phyloP scores from a whole-genome alignment of 768 basidiomycete species.

The Lactarius indigo region DNA sequence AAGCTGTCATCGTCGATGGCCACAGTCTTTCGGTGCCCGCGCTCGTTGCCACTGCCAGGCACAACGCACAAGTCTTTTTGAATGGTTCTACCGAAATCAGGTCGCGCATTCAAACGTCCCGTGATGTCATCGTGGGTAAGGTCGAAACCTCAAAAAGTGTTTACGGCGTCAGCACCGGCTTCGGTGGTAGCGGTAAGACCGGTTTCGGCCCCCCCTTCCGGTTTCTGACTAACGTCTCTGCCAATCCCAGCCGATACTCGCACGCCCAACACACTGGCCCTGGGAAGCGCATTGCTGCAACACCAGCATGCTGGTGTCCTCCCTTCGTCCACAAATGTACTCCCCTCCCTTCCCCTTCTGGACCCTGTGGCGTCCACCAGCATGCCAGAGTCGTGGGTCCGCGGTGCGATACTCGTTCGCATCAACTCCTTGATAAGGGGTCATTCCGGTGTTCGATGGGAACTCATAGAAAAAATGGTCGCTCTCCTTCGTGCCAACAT shows the following conservation, averaged over 20 bases:
- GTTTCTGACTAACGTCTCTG: conserved; percentile 14
- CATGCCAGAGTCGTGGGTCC: conserved; percentile 88
- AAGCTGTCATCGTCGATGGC: conserved; percentile 63
- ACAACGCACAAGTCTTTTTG: conserved; percentile 49
- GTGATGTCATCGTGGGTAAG: conserved; percentile 62
- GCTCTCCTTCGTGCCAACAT: conserved; percentile 67
- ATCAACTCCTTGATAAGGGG: conserved; percentile 88
- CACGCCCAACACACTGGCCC: conserved; percentile 65
- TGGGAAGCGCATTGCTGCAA: conserved; percentile 81
- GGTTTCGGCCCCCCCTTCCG: conserved; percentile 16
- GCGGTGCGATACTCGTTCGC: conserved; percentile 81
- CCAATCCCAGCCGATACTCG: conserved; percentile 65
- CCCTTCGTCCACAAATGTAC: conserved; percentile 51
- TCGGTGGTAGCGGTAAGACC: conserved; percentile 69
- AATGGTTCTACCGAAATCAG: conserved; percentile 46
- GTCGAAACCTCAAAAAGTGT: conserved; percentile 64
- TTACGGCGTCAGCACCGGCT: conserved; percentile 85
- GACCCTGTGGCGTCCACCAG: conserved; percentile 64
- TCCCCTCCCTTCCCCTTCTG: conserved; percentile 59
- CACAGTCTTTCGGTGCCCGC: conserved; percentile 70
- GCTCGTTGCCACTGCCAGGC: conserved; percentile 72
- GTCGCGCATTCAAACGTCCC: conserved; percentile 57
- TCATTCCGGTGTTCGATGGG: conserved; percentile 82
- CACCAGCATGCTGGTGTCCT: conserved; percentile 77
- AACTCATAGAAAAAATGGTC: conserved; percentile 76